Conservation (phyloP, 352 stramenopile genomes). For the Phytophthora megakarya region DNA sequence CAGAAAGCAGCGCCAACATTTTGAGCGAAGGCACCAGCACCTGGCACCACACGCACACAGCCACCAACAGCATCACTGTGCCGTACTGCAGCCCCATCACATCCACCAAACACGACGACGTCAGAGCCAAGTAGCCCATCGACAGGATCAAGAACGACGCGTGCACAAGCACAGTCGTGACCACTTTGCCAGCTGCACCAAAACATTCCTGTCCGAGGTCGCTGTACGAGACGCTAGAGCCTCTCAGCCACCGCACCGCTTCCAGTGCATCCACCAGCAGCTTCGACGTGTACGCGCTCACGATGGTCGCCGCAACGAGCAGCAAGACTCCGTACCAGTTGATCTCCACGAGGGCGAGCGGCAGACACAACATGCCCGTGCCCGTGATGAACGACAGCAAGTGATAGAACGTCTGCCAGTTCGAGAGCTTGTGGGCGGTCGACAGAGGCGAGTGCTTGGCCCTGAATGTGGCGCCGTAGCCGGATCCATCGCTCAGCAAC, state of each 20-base stretch:
- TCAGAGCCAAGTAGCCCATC: conserved; percentile 61
- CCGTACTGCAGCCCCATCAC: conserved; percentile 63
- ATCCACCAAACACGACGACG: conserved; percentile 61
- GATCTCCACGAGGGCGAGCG: conserved; percentile 77
- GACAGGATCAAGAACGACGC: conserved; percentile 63
- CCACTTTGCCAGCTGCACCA: conserved; percentile 42
- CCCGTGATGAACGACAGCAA: conserved; percentile 79
- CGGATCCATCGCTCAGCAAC: conserved; percentile 8
- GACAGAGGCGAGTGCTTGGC: conserved; percentile 14
- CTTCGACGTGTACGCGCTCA: conserved; percentile 71
- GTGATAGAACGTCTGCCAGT: conserved; percentile 73
- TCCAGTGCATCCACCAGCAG: conserved; percentile 75
- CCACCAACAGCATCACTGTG: conserved; percentile 58
- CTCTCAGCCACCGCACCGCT: conserved; percentile 69
- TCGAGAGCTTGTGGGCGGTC: conserved; percentile 39
- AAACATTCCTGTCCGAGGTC: conserved; percentile 78
- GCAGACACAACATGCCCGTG: conserved; percentile 73
- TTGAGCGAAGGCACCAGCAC: conserved; percentile 70
- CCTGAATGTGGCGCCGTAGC: conserved; percentile 25
- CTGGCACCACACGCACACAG: conserved; percentile 64
- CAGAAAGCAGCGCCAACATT: conserved; percentile 60
- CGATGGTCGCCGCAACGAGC: conserved; percentile 47
- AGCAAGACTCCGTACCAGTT: conserved; percentile 77
- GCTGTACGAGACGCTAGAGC: conserved; percentile 64
- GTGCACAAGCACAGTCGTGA: conserved; percentile 57